Evolutionary conservation across 148 eudicot genomes (phyloP), one percentile per base, ranked within the genome.

Genomic region (Nepenthes mirabilis): DNA sequence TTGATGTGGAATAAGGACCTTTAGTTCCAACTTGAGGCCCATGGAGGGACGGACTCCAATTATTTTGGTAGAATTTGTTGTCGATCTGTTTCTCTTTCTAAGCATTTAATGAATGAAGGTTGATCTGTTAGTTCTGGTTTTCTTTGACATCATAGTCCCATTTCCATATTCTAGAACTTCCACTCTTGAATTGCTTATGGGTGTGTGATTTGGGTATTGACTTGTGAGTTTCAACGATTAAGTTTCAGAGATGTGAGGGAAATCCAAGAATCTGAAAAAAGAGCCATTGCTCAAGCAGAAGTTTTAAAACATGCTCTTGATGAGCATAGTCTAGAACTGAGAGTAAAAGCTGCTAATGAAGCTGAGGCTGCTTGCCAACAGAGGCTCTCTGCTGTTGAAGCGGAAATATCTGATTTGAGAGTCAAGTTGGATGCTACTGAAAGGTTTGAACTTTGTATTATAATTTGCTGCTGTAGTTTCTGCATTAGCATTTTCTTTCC

Each of bases 311-410:
- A 72, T 65, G 96, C 88, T 65, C 73, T 83, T 54, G 77, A 80
- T 56, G 98, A 91, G 71, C 98, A 91, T 70, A 74, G 84, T 65
- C 64, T 91, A 51, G 96, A 88, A 79, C 80, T 91, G 67, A 80
- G 98, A 73, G 75, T 91, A 45, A 91, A 77, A 79, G 96, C 98
- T 64, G 96, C 96, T 57, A 82, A 83, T 75, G 98, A 91, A 82
- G 94, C 98, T 33, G 96, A 88, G 74, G 79, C 81, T 68, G 96
- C 96, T 68, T 91, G 84, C 80, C 90, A 78, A 68, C 79, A 72
- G 69, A 79, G 98, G 56, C 80, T 91, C 14, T 75, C 84, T 68
- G 75, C 79, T 72, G 96, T 96, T 43, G 94, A 88, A 80, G 84
- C 96, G 67, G 98, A 91, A 80, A 83, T 88, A 61, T 83, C 83